Evolutionary conservation across 1,284 basidiomycete genomes (phyloP), one percentile per base, ranked within the genome.

Genomic region (Ganoderma multipileum): DNA sequence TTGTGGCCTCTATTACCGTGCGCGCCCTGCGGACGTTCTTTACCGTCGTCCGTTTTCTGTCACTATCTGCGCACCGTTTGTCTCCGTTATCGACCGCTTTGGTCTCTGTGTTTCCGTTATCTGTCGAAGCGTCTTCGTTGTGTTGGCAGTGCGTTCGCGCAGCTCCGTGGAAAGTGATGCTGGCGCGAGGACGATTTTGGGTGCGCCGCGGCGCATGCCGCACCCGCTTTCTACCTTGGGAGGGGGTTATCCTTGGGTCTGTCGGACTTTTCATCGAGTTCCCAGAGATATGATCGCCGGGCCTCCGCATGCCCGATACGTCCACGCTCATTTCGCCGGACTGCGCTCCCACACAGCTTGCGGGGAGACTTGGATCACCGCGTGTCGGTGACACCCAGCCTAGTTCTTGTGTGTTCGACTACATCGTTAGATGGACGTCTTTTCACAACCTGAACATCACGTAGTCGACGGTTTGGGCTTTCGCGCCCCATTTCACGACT

Each of bases 221-320:
- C 52, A 0, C 12, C 28, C 14, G 52, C 18, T 47, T 55, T 20
- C 52, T 9, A 16, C 28, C 16, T 28, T 33, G 18, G 28, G 52
- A 8, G 28, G 52, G 52, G 52, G 28, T 28, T 33, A 33, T 55
- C 14, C 52, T 28, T 26, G 23, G 26, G 33, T 8, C 8, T 1
- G 28, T 55, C 14, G 26, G 23, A 26, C 4, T 41, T 68, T 26
- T 5, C 39, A 33, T 55, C 28, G 52, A 7, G 52, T 55, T 55
- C 54, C 54, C 26, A 50, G 52, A 41, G 62, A 52, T 55, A 55
- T 55, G 52, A 55, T 33, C 52, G 52, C 52, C 52, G 52, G 52
- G 14, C 12, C 18, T 33, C 52, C 28, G 18, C 28, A 2, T 55
- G 23, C 52, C 16, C 18, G 8, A 30, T 55, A 33, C 28, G 14